Conservation (phyloP, 805 yeast species). For the Citeromyces nyonsensis region DNA sequence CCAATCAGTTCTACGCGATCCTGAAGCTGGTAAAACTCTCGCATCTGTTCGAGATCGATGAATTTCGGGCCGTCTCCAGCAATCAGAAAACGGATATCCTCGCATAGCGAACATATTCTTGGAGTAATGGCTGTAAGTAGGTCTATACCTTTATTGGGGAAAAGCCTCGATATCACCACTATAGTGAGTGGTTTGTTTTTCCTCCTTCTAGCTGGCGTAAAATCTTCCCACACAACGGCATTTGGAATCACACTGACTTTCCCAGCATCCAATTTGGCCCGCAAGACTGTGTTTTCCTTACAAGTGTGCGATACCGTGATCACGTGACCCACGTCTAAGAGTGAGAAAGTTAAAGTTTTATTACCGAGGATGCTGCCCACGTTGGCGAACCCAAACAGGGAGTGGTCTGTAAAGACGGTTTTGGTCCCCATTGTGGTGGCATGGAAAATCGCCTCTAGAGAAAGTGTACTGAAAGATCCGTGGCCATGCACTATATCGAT, state of each 20-base stretch:
- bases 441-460: constrained; percentile 87
- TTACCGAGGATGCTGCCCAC: constrained; percentile 75
- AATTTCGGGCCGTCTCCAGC: constrained; percentile 98
- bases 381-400: constrained; percentile 86
- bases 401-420: constrained; percentile 92
- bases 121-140: constrained; percentile 77
- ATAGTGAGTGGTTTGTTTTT: constrained; percentile 45
- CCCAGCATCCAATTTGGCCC: constrained; percentile 72
- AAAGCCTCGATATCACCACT: constrained; percentile 81
- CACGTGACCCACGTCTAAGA: constrained; percentile 79
- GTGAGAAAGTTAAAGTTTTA: constrained; percentile 67
- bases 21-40: constrained; percentile 74
- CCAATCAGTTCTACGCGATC: constrained; percentile 81
- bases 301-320: constrained; percentile 97
- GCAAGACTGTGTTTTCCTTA: constrained; percentile 83
- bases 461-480: constrained; percentile 74
- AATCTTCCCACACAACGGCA: constrained; percentile 81
- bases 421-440: constrained; percentile 84
- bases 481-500: constrained; percentile 92
- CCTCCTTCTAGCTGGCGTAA: constrained; percentile 27
- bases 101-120: constrained; percentile 46
- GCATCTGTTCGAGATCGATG: constrained; percentile 87
- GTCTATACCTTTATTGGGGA: constrained; percentile 95
- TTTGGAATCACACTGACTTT: constrained; percentile 86
- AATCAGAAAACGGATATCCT: constrained; percentile 60